These are phyloP conservation scores for Amaranthus tricolor DNA, from an alignment of 179 eudicot species.

Conservation along the genomic window DNA sequence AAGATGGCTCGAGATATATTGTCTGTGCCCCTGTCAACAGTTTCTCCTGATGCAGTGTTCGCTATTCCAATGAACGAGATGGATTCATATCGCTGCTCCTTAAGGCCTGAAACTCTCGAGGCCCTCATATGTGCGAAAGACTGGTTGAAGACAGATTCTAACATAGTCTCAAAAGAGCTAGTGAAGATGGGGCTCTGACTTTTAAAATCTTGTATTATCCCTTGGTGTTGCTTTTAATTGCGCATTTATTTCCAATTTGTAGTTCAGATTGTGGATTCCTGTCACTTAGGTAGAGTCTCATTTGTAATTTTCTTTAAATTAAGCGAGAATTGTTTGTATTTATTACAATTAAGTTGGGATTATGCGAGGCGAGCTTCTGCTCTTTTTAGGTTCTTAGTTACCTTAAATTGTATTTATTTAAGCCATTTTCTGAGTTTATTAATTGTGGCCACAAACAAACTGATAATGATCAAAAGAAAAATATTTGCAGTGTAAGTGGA, in stretches of 20 bases:
- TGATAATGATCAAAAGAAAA: no score
- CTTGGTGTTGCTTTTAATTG: background rate
- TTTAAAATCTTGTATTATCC: constrained; percentile 3
- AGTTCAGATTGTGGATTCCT: constrained; percentile 25
- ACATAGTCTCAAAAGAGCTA: constrained; percentile 14
- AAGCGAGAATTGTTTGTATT: constrained; percentile 6
- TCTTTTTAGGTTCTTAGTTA: background rate
- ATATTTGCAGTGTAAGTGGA: no score
- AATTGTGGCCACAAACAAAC: no score
- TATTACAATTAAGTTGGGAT: no score
- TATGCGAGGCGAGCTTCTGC: background rate
- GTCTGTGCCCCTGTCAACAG: constrained; percentile 39
- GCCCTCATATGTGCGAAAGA: constrained; percentile 62
- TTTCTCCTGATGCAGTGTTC: constrained; percentile 39
- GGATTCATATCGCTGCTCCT: constrained; percentile 48
- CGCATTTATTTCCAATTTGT: background rate
- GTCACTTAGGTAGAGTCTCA: constrained; percentile 14
- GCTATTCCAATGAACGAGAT: constrained; percentile 43
- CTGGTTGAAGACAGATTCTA: constrained; percentile 41
- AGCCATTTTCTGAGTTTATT: no score
- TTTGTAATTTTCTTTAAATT: constrained; percentile 2
- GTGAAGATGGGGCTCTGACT: constrained; percentile 37
- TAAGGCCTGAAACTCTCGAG: constrained; percentile 48
- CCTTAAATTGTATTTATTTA: no score
- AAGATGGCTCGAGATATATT: constrained; percentile 57